Evolutionary conservation across 2,329 filamentous ascomycete genomes (phyloP).

Genomic region (Cladophialophora bantiana): DNA sequence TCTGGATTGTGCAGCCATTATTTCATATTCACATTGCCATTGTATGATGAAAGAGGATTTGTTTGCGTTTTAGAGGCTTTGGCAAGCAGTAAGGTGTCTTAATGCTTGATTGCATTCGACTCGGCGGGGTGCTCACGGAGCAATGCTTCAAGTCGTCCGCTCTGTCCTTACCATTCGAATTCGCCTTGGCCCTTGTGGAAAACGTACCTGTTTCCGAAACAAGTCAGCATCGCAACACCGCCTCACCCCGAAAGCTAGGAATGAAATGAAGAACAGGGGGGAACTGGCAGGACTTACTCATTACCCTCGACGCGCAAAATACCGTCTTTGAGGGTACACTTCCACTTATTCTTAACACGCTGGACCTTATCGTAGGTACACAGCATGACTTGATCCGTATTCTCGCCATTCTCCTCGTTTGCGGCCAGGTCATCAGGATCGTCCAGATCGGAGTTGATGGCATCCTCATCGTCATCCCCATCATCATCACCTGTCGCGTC

Average conservation of each 20-base stretch:
- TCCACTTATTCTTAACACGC: conserved; percentile 99
- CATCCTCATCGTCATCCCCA: conserved; percentile 81
- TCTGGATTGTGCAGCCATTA: not conserved
- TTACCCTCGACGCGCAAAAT: conserved; percentile 91
- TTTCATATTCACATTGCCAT: not conserved
- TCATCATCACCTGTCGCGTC: conserved; percentile 64
- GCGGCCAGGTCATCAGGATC: conserved; percentile 90
- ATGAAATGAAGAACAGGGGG: not conserved
- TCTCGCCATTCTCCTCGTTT: conserved; percentile 86
- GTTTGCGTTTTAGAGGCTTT: not conserved
- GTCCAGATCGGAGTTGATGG: conserved; percentile 97
- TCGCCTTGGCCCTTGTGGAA: conserved; percentile 98
- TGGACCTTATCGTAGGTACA: conserved; percentile 99
- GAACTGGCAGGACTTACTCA: conserved; percentile 65
- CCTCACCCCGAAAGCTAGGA: not conserved
- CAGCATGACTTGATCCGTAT: conserved; percentile 88
- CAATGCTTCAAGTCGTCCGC: not conserved
- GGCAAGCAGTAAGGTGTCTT: not conserved
- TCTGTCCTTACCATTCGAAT: conserved; percentile 82
- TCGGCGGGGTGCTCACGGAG: not conserved
- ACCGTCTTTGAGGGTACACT: conserved; percentile 97
- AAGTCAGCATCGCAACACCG: conserved; percentile 39
- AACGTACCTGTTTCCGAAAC: conserved; percentile 71
- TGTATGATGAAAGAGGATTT: not conserved
- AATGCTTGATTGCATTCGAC: not conserved